Evolutionary conservation across 2,329 filamentous ascomycete species (phyloP).

Genomic region (Hirsutella rhossiliensis): DNA sequence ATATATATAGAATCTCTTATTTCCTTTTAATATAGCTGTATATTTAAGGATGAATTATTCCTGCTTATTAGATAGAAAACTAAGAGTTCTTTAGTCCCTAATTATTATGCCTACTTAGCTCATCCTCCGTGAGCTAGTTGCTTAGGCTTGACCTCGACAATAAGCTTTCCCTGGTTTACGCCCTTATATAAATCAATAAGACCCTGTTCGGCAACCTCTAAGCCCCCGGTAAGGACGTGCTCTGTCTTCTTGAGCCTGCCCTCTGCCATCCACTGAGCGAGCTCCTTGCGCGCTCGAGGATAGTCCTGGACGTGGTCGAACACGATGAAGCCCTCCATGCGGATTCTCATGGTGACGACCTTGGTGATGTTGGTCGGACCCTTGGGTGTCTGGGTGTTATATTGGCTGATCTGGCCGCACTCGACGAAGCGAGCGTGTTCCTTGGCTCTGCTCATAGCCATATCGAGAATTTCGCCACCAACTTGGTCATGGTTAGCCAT

Average conservation of each 20-base stretch:
- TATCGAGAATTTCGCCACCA: conserved; percentile 58
- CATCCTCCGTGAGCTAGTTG: no score
- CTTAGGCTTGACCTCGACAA: conserved; percentile 37
- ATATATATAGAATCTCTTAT: no score
- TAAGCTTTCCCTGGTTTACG: conserved; percentile 56
- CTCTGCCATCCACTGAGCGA: conserved; percentile 56
- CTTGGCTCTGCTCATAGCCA: conserved; percentile 52
- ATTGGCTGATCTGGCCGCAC: conserved; percentile 60
- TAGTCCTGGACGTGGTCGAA: conserved; percentile 53
- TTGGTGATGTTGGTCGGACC: conserved; percentile 45
- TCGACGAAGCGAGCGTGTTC: conserved; percentile 53
- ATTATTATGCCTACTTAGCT: no score
- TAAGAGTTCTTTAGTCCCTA: no score
- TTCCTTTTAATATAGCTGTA: no score
- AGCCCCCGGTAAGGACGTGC: conserved; percentile 57
- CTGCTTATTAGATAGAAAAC: no score
- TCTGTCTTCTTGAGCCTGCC: conserved; percentile 63
- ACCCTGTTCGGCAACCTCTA: conserved; percentile 49
- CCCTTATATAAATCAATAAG: conserved; percentile 55
- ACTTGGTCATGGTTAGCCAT: conserved; percentile 21
- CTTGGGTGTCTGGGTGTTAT: conserved; percentile 44
- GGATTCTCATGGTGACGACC: conserved; percentile 42
- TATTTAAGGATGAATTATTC: no score
- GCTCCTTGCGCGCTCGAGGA: conserved; percentile 42
- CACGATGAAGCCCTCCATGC: conserved; percentile 62